phyloP scores from a whole-genome alignment of 164 flowering plant genomes.

The Vitis labrusca region DNA sequence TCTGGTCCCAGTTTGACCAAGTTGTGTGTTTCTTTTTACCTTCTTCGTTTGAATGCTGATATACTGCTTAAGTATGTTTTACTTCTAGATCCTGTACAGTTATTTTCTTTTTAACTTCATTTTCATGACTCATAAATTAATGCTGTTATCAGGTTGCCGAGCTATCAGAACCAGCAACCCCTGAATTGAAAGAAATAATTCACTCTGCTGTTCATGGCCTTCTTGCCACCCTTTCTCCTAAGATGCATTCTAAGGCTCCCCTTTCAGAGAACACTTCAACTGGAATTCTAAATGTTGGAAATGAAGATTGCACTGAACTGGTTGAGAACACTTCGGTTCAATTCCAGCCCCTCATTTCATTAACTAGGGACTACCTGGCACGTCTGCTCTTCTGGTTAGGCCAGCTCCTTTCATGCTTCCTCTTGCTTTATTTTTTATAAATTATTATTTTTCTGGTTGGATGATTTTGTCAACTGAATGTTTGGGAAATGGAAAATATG shows the following conservation, averaged over 20 bases:
- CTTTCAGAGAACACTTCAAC: slow-evolving; percentile 38
- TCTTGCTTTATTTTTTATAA: background rate
- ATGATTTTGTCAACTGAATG: background rate
- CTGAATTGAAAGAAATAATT: slow-evolving; percentile 65
- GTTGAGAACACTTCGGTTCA: slow-evolving; percentile 71
- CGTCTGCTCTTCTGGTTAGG: slow-evolving; percentile 84
- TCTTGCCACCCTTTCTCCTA: slow-evolving; percentile 82
- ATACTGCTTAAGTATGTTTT: background rate
- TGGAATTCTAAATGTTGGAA: slow-evolving; percentile 37
- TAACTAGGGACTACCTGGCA: slow-evolving; percentile 78
- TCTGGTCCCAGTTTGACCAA: background rate
- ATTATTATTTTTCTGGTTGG: background rate
- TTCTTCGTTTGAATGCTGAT: background rate
- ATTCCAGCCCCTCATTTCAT: slow-evolving; percentile 74
- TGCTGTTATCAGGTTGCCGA: slow-evolving; percentile 64
- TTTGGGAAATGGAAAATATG: background rate
- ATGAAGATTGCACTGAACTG: slow-evolving; percentile 59
- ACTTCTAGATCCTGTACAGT: background rate
- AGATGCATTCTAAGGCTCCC: slow-evolving; percentile 72
- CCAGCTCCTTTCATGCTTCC: slow-evolving; percentile 1
- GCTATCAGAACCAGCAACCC: slow-evolving; percentile 73
- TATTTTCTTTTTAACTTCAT: background rate
- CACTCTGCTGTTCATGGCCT: slow-evolving; percentile 82
- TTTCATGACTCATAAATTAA: background rate
- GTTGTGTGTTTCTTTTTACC: background rate